Evolutionary conservation across 306 rosid species (phyloP).

Genomic region (Calophaca sinica): DNA sequence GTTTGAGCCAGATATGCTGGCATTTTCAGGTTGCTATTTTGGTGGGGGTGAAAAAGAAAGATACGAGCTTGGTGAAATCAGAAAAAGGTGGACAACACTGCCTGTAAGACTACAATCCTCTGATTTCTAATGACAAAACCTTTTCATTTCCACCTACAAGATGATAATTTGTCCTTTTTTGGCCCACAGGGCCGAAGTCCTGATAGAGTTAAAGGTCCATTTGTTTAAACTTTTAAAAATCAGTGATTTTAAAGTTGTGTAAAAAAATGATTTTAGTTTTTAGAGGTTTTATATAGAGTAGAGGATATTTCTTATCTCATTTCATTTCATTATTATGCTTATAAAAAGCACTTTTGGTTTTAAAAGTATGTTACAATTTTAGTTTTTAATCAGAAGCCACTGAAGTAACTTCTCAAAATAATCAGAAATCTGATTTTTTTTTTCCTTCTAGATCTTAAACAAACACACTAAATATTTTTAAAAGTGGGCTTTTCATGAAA

Average conservation of each 20-base stretch:
- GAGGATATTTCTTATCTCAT: neutral
- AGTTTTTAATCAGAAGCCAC: too few species aligned
- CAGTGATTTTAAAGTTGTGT: neutral
- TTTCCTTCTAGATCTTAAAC: neutral
- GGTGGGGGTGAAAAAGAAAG: conserved; percentile 99
- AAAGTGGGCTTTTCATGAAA: neutral
- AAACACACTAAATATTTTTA: neutral
- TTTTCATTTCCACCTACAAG: conserved; percentile 13
- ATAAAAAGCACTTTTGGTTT: neutral
- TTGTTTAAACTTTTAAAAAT: neutral
- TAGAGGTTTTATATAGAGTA: neutral
- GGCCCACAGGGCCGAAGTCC: neutral
- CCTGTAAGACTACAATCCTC: conserved; percentile 74
- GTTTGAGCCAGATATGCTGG: conserved; percentile 99
- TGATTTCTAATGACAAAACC: conserved; percentile 29
- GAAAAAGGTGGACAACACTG: conserved; percentile 96
- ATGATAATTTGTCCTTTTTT: conserved; percentile 35
- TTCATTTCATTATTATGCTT: neutral
- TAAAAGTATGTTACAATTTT: neutral
- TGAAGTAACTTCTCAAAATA: conserved; percentile 4
- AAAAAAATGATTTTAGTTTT: conserved; percentile 1
- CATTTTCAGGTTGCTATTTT: conserved; percentile 97
- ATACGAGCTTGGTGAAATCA: conserved; percentile 88
- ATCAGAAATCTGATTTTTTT: conserved; percentile 1
- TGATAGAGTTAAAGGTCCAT: neutral